Evolutionary conservation across 169 alveolate genomes (phyloP).

Genomic region (Sarcocystis neurona): DNA sequence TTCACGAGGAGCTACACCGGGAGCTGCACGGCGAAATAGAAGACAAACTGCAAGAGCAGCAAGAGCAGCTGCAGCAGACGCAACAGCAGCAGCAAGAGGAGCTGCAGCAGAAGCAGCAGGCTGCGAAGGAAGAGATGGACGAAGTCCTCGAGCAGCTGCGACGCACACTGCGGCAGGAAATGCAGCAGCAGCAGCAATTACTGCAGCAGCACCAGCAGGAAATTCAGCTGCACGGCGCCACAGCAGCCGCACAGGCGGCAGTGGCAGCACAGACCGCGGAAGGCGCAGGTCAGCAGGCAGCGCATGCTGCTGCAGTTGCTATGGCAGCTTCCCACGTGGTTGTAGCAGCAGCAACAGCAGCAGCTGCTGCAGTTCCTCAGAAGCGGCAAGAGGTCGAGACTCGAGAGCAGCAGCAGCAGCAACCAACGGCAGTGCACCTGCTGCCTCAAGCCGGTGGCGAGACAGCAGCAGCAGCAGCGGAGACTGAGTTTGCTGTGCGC

Average conservation of each 20-base stretch:
- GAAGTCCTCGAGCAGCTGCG: neutral
- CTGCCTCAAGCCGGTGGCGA: too few relatives aligned
- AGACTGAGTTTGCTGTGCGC: too few relatives aligned
- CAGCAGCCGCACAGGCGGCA: neutral
- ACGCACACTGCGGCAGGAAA: neutral
- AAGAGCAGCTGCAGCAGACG: neutral
- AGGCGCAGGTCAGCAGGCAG: neutral
- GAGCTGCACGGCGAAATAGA: neutral
- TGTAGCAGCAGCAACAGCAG: slow-evolving; percentile 16
- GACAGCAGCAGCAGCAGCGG: too few relatives aligned
- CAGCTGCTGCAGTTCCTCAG: neutral
- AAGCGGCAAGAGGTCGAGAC: neutral
- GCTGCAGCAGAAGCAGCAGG: slow-evolving; percentile 4
- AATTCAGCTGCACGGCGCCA: neutral
- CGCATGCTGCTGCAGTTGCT: too few relatives aligned
- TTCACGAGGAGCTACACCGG: neutral
- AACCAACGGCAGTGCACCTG: too few relatives aligned
- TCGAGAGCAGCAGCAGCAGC: too few relatives aligned
- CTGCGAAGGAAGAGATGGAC: neutral
- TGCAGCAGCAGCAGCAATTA: neutral
- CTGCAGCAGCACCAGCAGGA: too few relatives aligned
- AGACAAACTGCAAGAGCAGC: neutral
- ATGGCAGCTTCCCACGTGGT: too few relatives aligned
- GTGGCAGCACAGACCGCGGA: slow-evolving; percentile 17
- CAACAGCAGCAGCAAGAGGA: slow-evolving; percentile 13